Percentiles rank a stretch among this genome's conserved stretches.
Conservation (phyloP, 257 asterid genomes). For the Voacanga thouarsii region DNA sequence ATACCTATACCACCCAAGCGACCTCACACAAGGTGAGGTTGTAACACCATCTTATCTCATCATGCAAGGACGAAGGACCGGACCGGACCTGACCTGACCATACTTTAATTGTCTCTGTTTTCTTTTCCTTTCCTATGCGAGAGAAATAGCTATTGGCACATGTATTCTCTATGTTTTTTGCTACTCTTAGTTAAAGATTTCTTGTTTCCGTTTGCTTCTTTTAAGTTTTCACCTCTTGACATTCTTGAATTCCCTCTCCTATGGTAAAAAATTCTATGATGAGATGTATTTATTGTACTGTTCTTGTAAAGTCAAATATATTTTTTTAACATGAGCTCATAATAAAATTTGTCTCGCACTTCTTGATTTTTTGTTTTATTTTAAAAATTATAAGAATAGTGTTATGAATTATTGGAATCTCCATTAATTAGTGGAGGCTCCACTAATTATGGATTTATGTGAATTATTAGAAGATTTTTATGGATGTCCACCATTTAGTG, state of each 20-base stretch:
- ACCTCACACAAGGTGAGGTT: neutral
- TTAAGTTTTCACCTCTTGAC: neutral
- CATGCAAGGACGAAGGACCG: too few relatives aligned
- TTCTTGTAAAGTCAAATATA: neutral
- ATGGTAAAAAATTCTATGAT: neutral
- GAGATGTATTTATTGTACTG: neutral
- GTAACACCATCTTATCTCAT: neutral
- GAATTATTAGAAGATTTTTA: too few relatives aligned
- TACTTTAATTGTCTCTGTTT: neutral
- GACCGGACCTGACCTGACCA: conserved; percentile 5
- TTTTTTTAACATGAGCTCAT: too few relatives aligned
- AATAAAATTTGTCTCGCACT: too few relatives aligned
- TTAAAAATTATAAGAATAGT: too few relatives aligned
- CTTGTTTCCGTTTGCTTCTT: neutral
- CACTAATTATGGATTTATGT: too few relatives aligned
- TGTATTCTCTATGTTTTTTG: conserved; percentile 6
- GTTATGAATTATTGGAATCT: too few relatives aligned
- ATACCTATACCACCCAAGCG: neutral
- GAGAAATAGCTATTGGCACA: neutral
- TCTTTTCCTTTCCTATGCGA: too few relatives aligned
- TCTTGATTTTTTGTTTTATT: too few relatives aligned
- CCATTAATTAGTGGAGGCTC: too few relatives aligned
- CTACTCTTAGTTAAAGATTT: neutral
- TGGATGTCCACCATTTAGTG: too few relatives aligned
- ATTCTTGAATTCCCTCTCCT: neutral